phyloP scores from a whole-genome alignment of 2,329 filamentous ascomycete genomes.

The Hymenoscyphus fructigenus region DNA sequence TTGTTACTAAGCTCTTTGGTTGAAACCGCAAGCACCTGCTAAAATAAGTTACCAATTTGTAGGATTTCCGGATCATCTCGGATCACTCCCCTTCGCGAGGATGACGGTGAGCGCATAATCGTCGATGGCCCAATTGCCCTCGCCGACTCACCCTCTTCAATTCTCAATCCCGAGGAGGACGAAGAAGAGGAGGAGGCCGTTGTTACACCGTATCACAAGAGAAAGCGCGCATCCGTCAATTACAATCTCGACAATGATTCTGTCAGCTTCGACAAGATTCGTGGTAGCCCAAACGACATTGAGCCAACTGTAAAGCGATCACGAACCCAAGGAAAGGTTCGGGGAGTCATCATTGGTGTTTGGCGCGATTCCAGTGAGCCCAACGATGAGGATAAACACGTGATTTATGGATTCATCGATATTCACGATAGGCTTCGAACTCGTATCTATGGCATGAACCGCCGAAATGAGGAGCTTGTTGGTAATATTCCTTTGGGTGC shows the following conservation, averaged over 20 bases:
- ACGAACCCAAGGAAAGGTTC: slow-evolving; percentile 19
- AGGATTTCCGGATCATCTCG: slow-evolving; percentile 22
- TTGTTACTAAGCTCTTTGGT: slow-evolving; percentile 24
- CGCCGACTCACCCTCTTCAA: slow-evolving; percentile 22
- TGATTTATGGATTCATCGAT: slow-evolving; percentile 63
- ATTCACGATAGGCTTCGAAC: slow-evolving; percentile 59
- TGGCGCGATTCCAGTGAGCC: slow-evolving; percentile 60
- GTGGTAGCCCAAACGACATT: slow-evolving; percentile 17
- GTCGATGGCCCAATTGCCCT: slow-evolving; percentile 24
- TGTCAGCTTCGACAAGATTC: slow-evolving; percentile 38
- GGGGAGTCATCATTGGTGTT: slow-evolving; percentile 49
- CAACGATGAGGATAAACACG: slow-evolving; percentile 51
- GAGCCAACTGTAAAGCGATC: slow-evolving; percentile 28
- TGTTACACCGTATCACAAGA: slow-evolving; percentile 50
- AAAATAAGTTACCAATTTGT: slow-evolving; percentile 12
- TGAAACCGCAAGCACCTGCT: slow-evolving; percentile 22
- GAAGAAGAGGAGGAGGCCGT: slow-evolving; percentile 38
- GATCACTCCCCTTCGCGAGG: slow-evolving; percentile 21
- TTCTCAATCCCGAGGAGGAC: slow-evolving; percentile 35
- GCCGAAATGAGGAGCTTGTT: slow-evolving; percentile 47
- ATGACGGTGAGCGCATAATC: slow-evolving; percentile 28
- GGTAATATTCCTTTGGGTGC: slow-evolving; percentile 53
- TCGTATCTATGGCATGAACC: slow-evolving; percentile 52
- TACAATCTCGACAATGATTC: slow-evolving; percentile 46
- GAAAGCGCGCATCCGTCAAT: slow-evolving; percentile 54